Evolutionary conservation across 768 basidiomycete species (phyloP).

Genomic region (Amanita jacksonii): DNA sequence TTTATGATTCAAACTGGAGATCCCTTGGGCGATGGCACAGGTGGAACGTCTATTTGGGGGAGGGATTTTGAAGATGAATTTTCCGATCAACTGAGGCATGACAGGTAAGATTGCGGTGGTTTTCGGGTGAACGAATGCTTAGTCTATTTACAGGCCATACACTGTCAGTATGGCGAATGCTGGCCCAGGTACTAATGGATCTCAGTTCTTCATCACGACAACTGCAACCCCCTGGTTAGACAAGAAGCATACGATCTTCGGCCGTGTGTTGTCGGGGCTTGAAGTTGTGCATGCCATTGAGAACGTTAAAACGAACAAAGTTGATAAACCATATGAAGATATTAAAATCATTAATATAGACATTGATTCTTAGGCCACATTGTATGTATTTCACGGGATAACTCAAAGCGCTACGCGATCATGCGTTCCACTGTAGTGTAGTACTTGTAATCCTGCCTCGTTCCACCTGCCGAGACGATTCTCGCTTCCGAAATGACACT

Average conservation of each 20-base stretch:
- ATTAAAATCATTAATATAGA: constrained; percentile 83
- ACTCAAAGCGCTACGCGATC: constrained; percentile 39
- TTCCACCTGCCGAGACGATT: too few species aligned
- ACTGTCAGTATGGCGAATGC: constrained; percentile 95
- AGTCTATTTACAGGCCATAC: constrained; percentile 56
- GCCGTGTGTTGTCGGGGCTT: constrained; percentile 75
- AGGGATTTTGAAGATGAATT: constrained; percentile 92
- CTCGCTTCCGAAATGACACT: too few species aligned
- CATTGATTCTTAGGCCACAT: constrained; percentile 31
- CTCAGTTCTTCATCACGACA: constrained; percentile 97
- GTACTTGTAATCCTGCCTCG: too few species aligned
- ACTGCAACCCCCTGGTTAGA: constrained; percentile 92
- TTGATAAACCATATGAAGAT: constrained; percentile 87
- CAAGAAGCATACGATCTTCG: constrained; percentile 89
- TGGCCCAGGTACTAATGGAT: constrained; percentile 85
- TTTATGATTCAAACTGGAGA: constrained; percentile 99
- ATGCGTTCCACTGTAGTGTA: constrained; percentile 6
- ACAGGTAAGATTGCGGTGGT: constrained; percentile 48
- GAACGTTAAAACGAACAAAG: constrained; percentile 77
- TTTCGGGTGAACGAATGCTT: constrained; percentile 3
- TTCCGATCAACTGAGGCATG: constrained; percentile 79
- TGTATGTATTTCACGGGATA: background rate
- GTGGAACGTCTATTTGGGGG: constrained; percentile 87
- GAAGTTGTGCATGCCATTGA: constrained; percentile 91
- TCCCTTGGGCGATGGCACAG: constrained; percentile 90